These are phyloP conservation scores for Shiraia bambusicola DNA, from an alignment of 2,329 filamentous ascomycete genomes.

Conservation along the genomic window DNA sequence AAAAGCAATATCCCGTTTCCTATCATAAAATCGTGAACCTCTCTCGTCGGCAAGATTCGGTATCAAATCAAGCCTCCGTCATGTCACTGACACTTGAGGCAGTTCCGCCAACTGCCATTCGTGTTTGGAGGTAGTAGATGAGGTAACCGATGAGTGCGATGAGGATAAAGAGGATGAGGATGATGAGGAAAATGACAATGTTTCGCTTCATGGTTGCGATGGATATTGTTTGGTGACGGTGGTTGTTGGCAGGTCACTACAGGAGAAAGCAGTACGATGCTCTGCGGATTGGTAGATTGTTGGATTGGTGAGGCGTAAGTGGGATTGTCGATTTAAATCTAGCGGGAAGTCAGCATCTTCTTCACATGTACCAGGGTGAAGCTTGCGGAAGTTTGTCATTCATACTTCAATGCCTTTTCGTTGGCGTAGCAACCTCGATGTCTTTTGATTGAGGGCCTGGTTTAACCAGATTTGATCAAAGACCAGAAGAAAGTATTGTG, in stretches of 20 bases:
- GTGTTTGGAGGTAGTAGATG: conserved; percentile 53
- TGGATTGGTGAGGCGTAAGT: no score
- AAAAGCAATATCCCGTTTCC: neutral
- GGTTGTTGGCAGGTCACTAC: neutral
- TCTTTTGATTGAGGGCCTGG: no score
- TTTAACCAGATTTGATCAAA: neutral
- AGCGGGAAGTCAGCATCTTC: neutral
- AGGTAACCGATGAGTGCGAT: conserved; percentile 52
- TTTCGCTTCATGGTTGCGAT: conserved; percentile 51
- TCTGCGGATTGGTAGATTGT: no score
- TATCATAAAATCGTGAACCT: neutral
- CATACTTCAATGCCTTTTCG: neutral
- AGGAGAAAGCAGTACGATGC: no score
- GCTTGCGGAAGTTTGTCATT: no score
- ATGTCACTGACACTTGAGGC: conserved; percentile 35
- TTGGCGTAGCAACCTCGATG: conserved; percentile 4
- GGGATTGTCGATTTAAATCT: no score
- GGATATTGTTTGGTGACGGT: conserved; percentile 1
- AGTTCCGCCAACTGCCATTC: conserved; percentile 43
- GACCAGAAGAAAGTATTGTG: neutral
- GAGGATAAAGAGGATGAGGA: conserved; percentile 55
- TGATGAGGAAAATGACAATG: conserved; percentile 55
- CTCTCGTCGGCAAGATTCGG: neutral
- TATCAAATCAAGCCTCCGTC: conserved; percentile 17
- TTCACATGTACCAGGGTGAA: neutral